phyloP scores from a whole-genome alignment of 225 moss, liverwort and hornwort species.

The Antitrichia curtipendula region DNA sequence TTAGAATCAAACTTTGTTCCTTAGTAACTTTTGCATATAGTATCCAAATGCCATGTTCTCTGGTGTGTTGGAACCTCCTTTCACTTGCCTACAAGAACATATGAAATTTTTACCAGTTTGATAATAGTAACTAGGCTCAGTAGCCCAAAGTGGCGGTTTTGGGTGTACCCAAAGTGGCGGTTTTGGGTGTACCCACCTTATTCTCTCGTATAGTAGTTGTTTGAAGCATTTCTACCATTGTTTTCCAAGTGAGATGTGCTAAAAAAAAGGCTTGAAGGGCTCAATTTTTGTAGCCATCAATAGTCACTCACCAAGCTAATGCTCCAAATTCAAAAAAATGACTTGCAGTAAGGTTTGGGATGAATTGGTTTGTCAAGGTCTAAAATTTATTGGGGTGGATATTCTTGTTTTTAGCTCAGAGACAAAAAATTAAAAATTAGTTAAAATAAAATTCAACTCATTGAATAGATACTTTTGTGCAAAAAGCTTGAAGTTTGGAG shows the following conservation, averaged over 20 bases:
- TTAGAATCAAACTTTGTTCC: too few species aligned
- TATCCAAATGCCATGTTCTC: fast-evolving
- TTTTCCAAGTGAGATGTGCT: fast-evolving
- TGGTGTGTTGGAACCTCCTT: too few species aligned
- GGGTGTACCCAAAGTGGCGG: too few species aligned
- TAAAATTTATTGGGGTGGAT: background rate
- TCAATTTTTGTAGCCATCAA: background rate
- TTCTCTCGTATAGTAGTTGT: background rate
- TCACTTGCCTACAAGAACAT: background rate
- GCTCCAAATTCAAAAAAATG: background rate
- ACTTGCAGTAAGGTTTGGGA: background rate
- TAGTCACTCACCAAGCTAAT: fast-evolving
- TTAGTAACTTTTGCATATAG: fast-evolving
- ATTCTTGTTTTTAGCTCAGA: fast-evolving
- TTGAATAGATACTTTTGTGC: background rate
- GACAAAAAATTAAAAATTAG: too few species aligned
- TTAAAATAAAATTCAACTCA: background rate
- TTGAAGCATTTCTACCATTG: background rate
- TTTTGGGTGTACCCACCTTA: too few species aligned
- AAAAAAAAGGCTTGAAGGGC: background rate
- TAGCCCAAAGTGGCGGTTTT: background rate
- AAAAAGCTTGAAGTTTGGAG: background rate
- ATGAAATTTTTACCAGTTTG: fast-evolving
- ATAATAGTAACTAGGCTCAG: background rate
- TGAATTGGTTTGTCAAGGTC: background rate